Evolutionary conservation across 129 eudicot species (phyloP).

Genomic region (Centrapalus pauciflorus): DNA sequence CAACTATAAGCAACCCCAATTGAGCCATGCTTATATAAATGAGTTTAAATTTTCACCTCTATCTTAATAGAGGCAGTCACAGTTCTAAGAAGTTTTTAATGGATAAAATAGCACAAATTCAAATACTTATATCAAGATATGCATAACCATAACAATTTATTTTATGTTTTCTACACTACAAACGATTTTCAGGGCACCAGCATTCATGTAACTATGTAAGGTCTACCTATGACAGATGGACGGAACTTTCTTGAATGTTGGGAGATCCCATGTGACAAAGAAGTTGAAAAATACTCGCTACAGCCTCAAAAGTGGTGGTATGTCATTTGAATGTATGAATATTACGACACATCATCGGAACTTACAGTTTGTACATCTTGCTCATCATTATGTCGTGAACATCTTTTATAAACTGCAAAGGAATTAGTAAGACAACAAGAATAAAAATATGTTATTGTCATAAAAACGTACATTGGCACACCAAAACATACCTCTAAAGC

Average conservation of each 20-base stretch:
- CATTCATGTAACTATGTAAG: too few relatives aligned
- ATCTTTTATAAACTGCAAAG: constrained; percentile 72
- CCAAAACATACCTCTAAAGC: constrained; percentile 71
- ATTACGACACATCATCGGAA: neutral
- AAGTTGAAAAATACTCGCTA: neutral
- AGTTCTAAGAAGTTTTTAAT: too few relatives aligned
- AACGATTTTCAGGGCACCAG: too few relatives aligned
- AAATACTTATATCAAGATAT: too few relatives aligned
- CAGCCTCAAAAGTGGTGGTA: neutral
- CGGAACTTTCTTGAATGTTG: neutral
- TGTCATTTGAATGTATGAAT: neutral
- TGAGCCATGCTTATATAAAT: too few relatives aligned
- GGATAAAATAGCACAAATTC: too few relatives aligned
- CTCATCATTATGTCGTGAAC: constrained; percentile 89
- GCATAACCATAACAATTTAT: too few relatives aligned
- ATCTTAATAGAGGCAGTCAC: too few relatives aligned
- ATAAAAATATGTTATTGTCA: neutral
- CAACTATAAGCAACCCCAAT: too few relatives aligned
- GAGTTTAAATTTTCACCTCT: too few relatives aligned
- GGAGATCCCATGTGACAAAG: neutral
- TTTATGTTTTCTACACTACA: too few relatives aligned
- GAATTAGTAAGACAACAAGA: constrained; percentile 13
- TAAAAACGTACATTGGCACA: neutral
- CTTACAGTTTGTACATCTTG: constrained; percentile 89
- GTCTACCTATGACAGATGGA: too few relatives aligned